Evolutionary conservation across 257 asterid genomes (phyloP).

Genomic region (Rhazya stricta): DNA sequence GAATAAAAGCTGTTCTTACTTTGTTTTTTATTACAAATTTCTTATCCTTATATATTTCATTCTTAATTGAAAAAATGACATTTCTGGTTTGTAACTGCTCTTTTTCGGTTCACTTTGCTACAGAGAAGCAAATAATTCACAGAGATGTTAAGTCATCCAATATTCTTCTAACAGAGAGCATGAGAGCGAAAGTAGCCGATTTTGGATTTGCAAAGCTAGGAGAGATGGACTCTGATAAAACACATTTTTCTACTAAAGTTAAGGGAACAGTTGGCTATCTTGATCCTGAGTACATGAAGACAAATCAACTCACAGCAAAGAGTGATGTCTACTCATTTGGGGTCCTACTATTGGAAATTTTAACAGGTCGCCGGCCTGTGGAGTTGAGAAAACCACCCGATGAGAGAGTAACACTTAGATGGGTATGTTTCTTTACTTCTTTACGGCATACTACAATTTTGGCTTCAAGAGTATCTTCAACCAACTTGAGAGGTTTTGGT

Average conservation of each 20-base stretch:
- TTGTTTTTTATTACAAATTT: neutral
- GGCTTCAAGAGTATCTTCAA: neutral
- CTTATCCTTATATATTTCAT: neutral
- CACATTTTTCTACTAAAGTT: conserved; percentile 84
- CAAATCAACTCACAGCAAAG: conserved; percentile 75
- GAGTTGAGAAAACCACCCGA: conserved; percentile 63
- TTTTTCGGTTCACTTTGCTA: conserved; percentile 10
- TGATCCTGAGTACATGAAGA: conserved; percentile 95
- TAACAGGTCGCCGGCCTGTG: conserved; percentile 94
- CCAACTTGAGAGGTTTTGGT: neutral
- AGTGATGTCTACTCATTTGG: conserved; percentile 98
- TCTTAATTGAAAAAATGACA: neutral
- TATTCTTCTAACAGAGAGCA: conserved; percentile 83
- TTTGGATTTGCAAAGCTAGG: conserved; percentile 91
- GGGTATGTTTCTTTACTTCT: conserved; percentile 51
- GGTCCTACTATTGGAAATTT: conserved; percentile 66
- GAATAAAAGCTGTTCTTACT: neutral
- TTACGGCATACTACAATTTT: neutral
- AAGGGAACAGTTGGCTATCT: conserved; percentile 97
- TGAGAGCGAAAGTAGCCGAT: conserved; percentile 94
- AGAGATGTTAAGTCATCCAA: conserved; percentile 97
- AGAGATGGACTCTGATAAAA: conserved; percentile 62
- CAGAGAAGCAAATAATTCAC: conserved; percentile 98
- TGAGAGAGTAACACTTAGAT: conserved; percentile 81
- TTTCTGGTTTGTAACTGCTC: neutral